These are phyloP conservation scores for Aurantiochytrium sp. DNA, from an alignment of 108 stramenopile genomes.

Conservation along the genomic window DNA sequence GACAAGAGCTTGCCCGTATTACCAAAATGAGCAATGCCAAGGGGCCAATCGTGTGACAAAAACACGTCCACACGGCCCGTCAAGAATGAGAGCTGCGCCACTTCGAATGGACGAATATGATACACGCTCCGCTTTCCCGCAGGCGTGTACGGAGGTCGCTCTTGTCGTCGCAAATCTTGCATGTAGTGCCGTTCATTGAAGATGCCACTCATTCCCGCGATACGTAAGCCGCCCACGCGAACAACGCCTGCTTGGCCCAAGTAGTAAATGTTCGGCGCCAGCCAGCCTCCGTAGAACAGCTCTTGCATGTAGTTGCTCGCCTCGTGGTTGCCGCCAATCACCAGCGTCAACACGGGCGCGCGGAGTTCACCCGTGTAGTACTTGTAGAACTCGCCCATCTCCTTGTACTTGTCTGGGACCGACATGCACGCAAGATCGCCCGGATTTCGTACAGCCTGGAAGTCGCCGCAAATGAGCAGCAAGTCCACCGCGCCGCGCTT, in stretches of 20 bases:
- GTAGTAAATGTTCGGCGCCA: constrained; percentile 97
- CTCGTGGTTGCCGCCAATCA: constrained; percentile 99
- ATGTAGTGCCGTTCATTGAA: constrained; percentile 68
- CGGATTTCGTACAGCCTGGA: constrained; percentile 78
- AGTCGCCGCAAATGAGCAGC: constrained; percentile 95
- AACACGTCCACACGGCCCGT: constrained; percentile 61
- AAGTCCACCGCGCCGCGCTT: constrained; percentile 62
- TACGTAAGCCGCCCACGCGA: constrained; percentile 71
- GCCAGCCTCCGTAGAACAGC: constrained; percentile 94
- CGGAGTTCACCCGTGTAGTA: constrained; percentile 78
- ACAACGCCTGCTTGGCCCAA: constrained; percentile 83
- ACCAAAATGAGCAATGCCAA: constrained; percentile 77
- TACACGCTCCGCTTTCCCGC: constrained; percentile 73
- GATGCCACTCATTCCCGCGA: constrained; percentile 90
- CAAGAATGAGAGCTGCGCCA: constrained; percentile 62
- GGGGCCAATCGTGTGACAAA: constrained; percentile 95
- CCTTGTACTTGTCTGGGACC: constrained; percentile 82
- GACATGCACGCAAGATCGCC: constrained; percentile 71
- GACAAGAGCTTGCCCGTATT: constrained; percentile 58
- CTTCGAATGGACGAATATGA: constrained; percentile 78
- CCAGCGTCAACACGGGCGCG: constrained; percentile 83
- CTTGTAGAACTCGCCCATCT: constrained; percentile 70
- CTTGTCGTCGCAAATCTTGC: constrained; percentile 57
- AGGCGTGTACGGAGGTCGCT: constrained; percentile 71
- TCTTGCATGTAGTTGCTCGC: constrained; percentile 83